These are phyloP conservation scores for Dictyostelium purpureum DNA, from an alignment of 78 protist species.

Conservation along the genomic window DNA sequence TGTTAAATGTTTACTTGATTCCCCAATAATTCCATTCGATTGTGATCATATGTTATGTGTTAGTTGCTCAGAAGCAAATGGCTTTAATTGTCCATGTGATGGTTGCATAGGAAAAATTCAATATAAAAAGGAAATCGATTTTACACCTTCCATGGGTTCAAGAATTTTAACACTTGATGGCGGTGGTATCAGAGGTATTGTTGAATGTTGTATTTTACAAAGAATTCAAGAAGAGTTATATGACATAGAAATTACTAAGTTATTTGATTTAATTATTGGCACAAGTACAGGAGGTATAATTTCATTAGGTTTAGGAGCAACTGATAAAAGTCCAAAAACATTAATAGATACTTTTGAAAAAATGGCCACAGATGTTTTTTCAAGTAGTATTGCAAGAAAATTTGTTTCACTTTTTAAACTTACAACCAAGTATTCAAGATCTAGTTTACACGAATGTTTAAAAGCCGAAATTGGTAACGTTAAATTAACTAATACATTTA, in stretches of 20 bases:
- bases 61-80: neutral
- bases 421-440: neutral
- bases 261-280: constrained; percentile 38
- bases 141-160: neutral
- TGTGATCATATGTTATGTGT: neutral
- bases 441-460: neutral
- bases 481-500: neutral
- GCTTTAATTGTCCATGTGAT: neutral
- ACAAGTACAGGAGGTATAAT: constrained; percentile 11
- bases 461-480: neutral
- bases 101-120: neutral
- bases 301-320: neutral
- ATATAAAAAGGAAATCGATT: neutral
- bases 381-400: neutral
- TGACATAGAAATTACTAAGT: neutral
- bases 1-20: neutral
- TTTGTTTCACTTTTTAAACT: too few species aligned
- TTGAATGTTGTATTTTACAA: neutral
- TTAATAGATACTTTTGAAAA: neutral
- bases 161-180: constrained; percentile 51
- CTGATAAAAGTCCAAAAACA: neutral
- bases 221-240: neutral
- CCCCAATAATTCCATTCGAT: neutral
- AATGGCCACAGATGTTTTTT: neutral
- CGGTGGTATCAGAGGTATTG: constrained; percentile 43